These are phyloP conservation scores for Diaporthe vaccinii DNA, from an alignment of 2,329 filamentous ascomycete genomes.

Conservation along the genomic window DNA sequence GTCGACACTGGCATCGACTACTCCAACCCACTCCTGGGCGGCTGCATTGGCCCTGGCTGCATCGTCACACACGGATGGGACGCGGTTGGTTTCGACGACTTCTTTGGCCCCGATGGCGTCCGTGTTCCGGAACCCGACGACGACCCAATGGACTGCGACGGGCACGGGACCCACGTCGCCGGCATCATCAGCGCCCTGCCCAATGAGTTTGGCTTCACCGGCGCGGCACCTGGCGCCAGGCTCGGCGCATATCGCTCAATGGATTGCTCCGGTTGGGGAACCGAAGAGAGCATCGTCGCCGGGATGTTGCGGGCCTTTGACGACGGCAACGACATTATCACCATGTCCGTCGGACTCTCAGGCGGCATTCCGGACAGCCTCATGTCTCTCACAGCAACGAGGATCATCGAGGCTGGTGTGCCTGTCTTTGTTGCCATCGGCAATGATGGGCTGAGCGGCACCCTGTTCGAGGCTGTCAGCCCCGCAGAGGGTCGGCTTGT, in stretches of 20 bases:
- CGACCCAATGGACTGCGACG: background rate
- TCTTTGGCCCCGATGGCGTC: background rate
- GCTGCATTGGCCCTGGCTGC: background rate
- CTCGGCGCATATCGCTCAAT: background rate
- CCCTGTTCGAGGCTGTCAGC: background rate
- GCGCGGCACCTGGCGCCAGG: background rate
- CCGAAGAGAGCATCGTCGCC: slow-evolving; percentile 4
- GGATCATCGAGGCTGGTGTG: slow-evolving; percentile 11
- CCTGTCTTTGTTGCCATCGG: slow-evolving; percentile 15
- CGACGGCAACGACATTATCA: background rate
- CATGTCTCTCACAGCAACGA: slow-evolving; percentile 6
- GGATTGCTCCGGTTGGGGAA: background rate
- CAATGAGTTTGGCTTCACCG: slow-evolving; percentile 5
- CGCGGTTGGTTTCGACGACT: background rate
- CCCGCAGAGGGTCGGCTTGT: slow-evolving; percentile 8
- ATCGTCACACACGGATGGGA: background rate
- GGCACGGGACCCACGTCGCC: slow-evolving; percentile 6
- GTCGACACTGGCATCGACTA: slow-evolving; percentile 11
- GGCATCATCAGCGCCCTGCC: slow-evolving; percentile 16
- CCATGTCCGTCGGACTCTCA: background rate
- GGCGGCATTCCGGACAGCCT: slow-evolving; percentile 15
- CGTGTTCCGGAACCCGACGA: background rate
- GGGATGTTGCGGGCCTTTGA: slow-evolving; percentile 17
- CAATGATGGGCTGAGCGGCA: slow-evolving; percentile 1
- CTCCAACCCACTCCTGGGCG: background rate